Base-by-base conservation (phyloP, 2,329 filamentous ascomycete species). In the Colletotrichum endophyticum region DNA sequence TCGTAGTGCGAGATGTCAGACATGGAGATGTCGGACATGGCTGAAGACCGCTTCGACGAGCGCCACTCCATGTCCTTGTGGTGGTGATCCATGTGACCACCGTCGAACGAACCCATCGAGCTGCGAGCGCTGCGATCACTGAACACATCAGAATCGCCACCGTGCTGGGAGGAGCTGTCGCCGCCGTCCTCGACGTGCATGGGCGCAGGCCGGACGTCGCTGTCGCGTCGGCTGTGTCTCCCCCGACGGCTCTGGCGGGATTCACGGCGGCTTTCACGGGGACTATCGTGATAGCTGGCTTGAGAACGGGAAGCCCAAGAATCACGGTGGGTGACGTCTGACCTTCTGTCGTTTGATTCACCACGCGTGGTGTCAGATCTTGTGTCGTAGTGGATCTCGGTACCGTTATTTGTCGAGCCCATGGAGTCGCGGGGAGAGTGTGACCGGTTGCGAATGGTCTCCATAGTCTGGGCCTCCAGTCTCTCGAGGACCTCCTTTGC, bases 61-160 rank as follows among this genome's bases (percentile, higher is more conserved):
- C 78, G 79, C 78, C 86, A 77, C 78, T 85, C 82, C 75, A n/a
- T 28, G 78, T 85, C 83, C 8, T 76, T 75, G 44, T 81, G 78
- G 36, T 79, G 78, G 22, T 79, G 78, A 25, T 79, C 77, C 5
- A 76, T 76, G 53, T 84, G 83, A 69, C 70, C 71, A 73, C 70
- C 71, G 30, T 80, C 79, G 74, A 89, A 85, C 2, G 90, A 92
- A 3, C 89, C 89, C 72, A 91, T 81, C 2, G 91, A 92, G 81
- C 89, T 92, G 53, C 90, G 88, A 2, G 87, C 88, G 81, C 88
- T 93, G 83, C 86, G 87, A 78, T 90, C 89, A 82, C 90, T 92
- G 80, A 92, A 92, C 22, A 92, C 88, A 67, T 92, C 90, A 79
- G 91, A 89, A 27, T 91, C 89, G 59, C 85, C 84, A 34, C 88